A percentile compares a stretch with the other conserved stretches of the same genome.
Conservation (phyloP, 2,329 filamentous ascomycete genomes). For the Magnaporthiopsis incrustans region DNA sequence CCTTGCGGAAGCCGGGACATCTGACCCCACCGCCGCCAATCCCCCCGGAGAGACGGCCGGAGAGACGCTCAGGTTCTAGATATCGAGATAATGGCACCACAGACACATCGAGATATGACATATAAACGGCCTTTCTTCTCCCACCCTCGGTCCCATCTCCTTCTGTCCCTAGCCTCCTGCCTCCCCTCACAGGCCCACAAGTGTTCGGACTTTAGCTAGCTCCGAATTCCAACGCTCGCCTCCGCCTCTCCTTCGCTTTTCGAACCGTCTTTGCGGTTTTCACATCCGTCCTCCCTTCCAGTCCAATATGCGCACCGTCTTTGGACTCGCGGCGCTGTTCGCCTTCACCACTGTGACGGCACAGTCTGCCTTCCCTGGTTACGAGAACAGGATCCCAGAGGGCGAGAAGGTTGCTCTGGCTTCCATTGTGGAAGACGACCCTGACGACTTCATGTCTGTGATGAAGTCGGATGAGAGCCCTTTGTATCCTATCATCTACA, state of each 20-base stretch:
- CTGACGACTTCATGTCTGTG: conserved; percentile 10
- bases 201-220: not conserved
- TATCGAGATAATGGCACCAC: not conserved
- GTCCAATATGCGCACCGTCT: conserved; percentile 1
- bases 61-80: not conserved
- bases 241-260: not conserved
- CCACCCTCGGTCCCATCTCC: not conserved
- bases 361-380: not conserved
- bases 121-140: not conserved
- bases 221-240: not conserved
- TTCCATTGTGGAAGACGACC: conserved; percentile 10
- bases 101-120: not conserved
- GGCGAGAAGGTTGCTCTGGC: conserved; percentile 1
- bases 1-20: too few relatives aligned
- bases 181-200: not conserved
- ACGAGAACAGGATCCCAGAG: not conserved
- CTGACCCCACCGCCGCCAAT: not conserved
- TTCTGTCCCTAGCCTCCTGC: not conserved
- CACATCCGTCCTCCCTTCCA: not conserved
- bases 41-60: not conserved
- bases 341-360: not conserved
- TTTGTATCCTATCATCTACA: conserved; percentile 28
- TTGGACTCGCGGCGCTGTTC: conserved; percentile 5
- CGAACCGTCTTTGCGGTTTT: not conserved
- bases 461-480: conserved; percentile 20